Percentiles rank a stretch among this genome's conserved stretches.
Evolutionary conservation across 495 filamentous ascomycete genomes (phyloP).

Genomic region (Entonaema liquescens): DNA sequence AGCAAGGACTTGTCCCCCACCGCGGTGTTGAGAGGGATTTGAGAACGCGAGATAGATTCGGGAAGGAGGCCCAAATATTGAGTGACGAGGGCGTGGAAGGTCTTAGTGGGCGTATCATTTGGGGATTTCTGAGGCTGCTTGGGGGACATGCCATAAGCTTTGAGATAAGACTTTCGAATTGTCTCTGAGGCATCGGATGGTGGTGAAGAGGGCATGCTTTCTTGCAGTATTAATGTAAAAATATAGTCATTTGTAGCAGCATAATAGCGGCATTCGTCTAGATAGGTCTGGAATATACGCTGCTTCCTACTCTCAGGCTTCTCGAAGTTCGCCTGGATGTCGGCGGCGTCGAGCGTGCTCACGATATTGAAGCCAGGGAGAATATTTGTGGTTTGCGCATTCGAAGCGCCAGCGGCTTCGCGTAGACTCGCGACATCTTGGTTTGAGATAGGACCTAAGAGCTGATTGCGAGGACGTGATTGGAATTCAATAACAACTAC

Average conservation of each 20-base stretch:
- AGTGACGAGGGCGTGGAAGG: conserved; percentile 51
- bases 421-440: conserved; percentile 74
- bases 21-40: conserved; percentile 35
- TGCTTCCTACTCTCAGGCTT: conserved; percentile 64
- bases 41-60: conserved; percentile 47
- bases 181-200: conserved; percentile 40
- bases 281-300: conserved; percentile 71
- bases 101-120: conserved; percentile 42
- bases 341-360: conserved; percentile 55
- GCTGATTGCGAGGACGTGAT: conserved; percentile 68
- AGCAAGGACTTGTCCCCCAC: conserved; percentile 43
- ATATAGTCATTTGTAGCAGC: conserved; percentile 58
- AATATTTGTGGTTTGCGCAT: conserved; percentile 58
- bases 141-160: conserved; percentile 45
- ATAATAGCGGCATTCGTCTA: conserved; percentile 72
- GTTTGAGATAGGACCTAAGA: conserved; percentile 70
- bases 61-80: conserved; percentile 51
- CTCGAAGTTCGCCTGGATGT: conserved; percentile 64
- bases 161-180: conserved; percentile 43
- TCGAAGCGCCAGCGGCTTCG: conserved; percentile 68
- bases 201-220: conserved; percentile 37
- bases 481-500: conserved; percentile 87
- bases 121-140: conserved; percentile 41
- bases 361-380: conserved; percentile 55
- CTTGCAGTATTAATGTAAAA: conserved; percentile 54